A percentile compares a stretch with the other conserved stretches of the same genome.
phyloP scores from a whole-genome alignment of 257 asterid species.

The Solanum ossicruentum region DNA sequence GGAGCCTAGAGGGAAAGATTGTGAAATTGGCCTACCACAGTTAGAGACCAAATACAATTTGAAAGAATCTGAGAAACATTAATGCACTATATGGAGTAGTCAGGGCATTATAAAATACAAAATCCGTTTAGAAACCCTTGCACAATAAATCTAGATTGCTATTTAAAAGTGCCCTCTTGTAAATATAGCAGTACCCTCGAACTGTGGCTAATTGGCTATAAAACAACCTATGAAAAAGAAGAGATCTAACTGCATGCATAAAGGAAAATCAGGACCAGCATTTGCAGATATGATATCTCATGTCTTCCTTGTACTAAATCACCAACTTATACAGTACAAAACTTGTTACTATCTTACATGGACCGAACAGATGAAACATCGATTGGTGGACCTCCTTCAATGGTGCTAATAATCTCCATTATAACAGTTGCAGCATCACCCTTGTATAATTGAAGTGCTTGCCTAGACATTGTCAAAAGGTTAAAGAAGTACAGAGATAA shows the following conservation, averaged over 20 bases:
- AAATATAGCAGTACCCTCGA: not conserved
- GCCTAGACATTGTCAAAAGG: constrained; percentile 46
- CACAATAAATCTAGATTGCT: not conserved
- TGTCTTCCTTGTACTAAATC: not conserved
- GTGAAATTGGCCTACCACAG: not conserved
- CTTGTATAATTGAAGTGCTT: constrained; percentile 86
- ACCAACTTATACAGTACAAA: not conserved
- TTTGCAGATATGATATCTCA: not conserved
- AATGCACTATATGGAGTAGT: not conserved
- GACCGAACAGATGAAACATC: constrained; percentile 93
- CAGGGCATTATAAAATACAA: not conserved
- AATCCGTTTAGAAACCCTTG: not conserved
- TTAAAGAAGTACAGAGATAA: not conserved
- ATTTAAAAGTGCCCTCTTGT: not conserved
- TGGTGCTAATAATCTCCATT: constrained; percentile 77
- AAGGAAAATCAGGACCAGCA: not conserved
- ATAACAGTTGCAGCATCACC: constrained; percentile 70
- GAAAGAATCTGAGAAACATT: not conserved
- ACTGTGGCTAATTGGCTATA: not conserved
- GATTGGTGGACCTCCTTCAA: constrained; percentile 95
- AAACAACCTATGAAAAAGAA: not conserved
- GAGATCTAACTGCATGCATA: not conserved
- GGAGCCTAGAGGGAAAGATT: not conserved
- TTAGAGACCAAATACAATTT: not conserved
- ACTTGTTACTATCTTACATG: constrained; percentile 54